A percentile compares a stretch with the other conserved stretches of the same genome.
These are phyloP conservation scores for Spathaspora arborariae DNA, from an alignment of 805 yeast species.

Conservation along the genomic window DNA sequence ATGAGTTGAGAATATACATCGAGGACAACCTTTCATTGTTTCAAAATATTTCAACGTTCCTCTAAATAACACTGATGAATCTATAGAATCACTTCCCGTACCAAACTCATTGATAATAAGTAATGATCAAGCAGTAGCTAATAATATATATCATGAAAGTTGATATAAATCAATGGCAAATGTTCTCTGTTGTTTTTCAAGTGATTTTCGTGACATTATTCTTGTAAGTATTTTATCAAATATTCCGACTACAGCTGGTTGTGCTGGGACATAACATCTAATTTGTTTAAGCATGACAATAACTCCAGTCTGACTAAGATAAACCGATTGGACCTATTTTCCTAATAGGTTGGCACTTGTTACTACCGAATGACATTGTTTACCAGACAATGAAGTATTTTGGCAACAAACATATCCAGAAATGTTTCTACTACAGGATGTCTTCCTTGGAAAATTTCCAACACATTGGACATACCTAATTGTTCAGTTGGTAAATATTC, in stretches of 20 bases:
- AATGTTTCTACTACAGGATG: conserved; percentile 45
- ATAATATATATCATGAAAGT: conserved; percentile 39
- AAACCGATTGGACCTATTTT: conserved; percentile 50
- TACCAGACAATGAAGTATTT: conserved; percentile 29
- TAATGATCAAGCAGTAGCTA: conserved; percentile 38
- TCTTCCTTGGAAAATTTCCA: conserved; percentile 38
- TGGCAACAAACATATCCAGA: conserved; percentile 38
- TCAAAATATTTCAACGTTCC: conserved; percentile 27
- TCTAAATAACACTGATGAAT: conserved; percentile 45
- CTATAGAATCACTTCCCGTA: conserved; percentile 46
- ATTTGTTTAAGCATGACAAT: conserved; percentile 48
- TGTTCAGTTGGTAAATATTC: conserved; percentile 2
- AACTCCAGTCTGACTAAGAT: conserved; percentile 45
- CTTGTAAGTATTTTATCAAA: conserved; percentile 47
- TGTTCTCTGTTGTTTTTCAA: conserved; percentile 41
- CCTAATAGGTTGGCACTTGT: conserved; percentile 43
- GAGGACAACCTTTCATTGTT: conserved; percentile 12
- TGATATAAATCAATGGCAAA: conserved; percentile 48
- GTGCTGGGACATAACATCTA: conserved; percentile 54
- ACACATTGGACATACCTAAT: conserved; percentile 5
- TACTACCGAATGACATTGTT: conserved; percentile 28
- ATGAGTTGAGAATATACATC: conserved; percentile 39
- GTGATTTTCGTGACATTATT: conserved; percentile 37
- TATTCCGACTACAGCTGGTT: conserved; percentile 41
- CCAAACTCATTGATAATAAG: conserved; percentile 53